Evolutionary conservation across 179 eudicot species (phyloP).

Genomic region (Monotropa hypopitys): DNA sequence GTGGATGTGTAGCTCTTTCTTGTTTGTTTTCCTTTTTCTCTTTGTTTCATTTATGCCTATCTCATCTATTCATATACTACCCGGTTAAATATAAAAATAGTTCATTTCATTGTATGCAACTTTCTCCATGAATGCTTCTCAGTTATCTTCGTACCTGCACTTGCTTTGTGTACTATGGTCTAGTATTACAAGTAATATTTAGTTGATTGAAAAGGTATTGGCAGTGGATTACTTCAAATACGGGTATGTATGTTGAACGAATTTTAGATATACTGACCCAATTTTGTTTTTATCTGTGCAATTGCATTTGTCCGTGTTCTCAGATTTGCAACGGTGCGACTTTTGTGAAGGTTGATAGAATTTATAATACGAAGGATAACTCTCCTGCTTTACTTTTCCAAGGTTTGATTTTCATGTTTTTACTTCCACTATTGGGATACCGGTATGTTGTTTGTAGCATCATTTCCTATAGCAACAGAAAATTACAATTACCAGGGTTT

Average conservation of each 20-base stretch:
- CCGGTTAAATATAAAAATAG: background rate
- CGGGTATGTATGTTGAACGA: background rate
- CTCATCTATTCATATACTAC: background rate
- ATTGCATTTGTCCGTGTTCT: background rate
- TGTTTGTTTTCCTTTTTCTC: background rate
- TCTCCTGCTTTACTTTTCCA: constrained; percentile 82
- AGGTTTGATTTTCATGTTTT: constrained; percentile 32
- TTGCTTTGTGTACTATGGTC: background rate
- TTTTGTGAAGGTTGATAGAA: constrained; percentile 76
- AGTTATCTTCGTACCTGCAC: background rate
- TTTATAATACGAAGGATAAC: constrained; percentile 53
- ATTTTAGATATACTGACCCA: background rate
- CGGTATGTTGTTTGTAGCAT: background rate
- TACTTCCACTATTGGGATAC: background rate
- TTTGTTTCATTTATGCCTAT: background rate
- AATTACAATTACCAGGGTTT: background rate
- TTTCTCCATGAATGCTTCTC: background rate
- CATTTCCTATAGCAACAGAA: background rate
- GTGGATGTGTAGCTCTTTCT: background rate
- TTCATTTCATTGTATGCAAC: background rate
- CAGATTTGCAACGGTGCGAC: constrained; percentile 88
- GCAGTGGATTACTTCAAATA: background rate
- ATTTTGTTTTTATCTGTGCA: background rate
- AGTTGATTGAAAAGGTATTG: background rate
- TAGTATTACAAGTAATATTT: background rate